Conservation (phyloP, 257 asterid species). For the Jasminum sambac region DNA sequence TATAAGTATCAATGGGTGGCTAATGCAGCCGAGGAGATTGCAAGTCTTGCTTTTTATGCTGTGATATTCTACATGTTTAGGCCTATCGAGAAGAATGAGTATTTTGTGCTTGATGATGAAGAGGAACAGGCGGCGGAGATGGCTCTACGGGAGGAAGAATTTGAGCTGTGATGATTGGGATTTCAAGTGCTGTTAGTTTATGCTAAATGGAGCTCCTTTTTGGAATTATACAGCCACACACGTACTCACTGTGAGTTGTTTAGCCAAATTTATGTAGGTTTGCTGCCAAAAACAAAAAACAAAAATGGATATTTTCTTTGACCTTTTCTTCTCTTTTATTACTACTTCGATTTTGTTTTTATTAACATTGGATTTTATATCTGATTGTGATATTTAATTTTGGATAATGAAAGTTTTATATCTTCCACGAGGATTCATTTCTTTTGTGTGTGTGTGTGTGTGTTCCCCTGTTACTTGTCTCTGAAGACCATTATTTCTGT, state of each 20-base stretch:
- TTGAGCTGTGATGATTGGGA: constrained; percentile 66
- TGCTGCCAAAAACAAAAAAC: constrained; percentile 30
- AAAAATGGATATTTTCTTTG: constrained; percentile 25
- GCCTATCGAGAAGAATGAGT: constrained; percentile 88
- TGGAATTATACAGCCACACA: constrained; percentile 26
- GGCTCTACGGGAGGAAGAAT: constrained; percentile 89
- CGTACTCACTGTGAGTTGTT: constrained; percentile 27
- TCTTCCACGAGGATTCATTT: not conserved
- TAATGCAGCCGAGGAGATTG: constrained; percentile 89
- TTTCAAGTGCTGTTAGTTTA: constrained; percentile 19
- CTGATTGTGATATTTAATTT: constrained; percentile 22
- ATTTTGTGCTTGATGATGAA: constrained; percentile 83
- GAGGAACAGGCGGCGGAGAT: constrained; percentile 92
- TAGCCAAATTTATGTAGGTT: constrained; percentile 34
- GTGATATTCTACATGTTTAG: constrained; percentile 95
- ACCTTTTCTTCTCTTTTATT: constrained; percentile 4
- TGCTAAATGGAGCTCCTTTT: constrained; percentile 23
- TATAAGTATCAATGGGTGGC: constrained; percentile 98
- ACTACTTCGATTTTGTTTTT: constrained; percentile 14
- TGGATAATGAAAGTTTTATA: constrained; percentile 28
- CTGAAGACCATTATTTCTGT: constrained; percentile 7
- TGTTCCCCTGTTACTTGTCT: not conserved
- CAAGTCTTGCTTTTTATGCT: constrained; percentile 71
- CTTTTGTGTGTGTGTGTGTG: not conserved
- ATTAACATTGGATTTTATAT: constrained; percentile 25